Base-by-base conservation (phyloP, 1,284 basidiomycete species). In the Spongiforma sp. region DNA sequence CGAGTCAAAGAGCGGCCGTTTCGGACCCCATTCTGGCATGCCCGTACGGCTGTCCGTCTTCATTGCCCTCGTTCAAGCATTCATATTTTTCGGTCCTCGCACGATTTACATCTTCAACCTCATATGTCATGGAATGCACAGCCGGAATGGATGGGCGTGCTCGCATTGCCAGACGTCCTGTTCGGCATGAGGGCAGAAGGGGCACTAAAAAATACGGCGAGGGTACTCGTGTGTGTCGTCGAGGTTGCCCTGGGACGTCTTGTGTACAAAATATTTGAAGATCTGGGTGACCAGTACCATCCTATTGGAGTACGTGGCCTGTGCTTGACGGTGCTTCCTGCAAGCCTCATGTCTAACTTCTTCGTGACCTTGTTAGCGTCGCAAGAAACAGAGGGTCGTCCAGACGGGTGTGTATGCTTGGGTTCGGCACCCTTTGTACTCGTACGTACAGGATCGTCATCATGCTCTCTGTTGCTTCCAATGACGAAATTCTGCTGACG, bases 361-460 rank as follows among this genome's bases (percentile, higher is more conserved):
- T n/a, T n/a, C n/a, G n/a, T n/a, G n/a, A 30, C 11, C 5, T 11
- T 15, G 10, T 30, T 36, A 77, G 74, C 70, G 72, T 58, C 75
- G 73, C 30, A 71, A 76, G 61, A 73, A 74, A 50, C 60, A 67
- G 11, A 75, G 66, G 54, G 57, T 77, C 48, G 10, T 67, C 5
- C 48, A 66, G 26, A 58, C 66, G 4, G 66, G 73, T 65, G 32
- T 68, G 62, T 77, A 73, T 39, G 69, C 69, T 9, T 65, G 67
- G 48, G 68, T 75, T n/a, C 75, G 77, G 19, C 76, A 77, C 56
- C 76, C 77, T 4, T 19, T 71, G 19, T 77, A 75, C 55, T 37
- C 32, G 72, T 72, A 50, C n/a, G 68, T 53, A n/a, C n/a, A n/a
- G n/a, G n/a, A n/a, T n/a, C n/a, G n/a, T 34, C 34, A 5, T 5